Base-by-base conservation (phyloP, 345 rosid species). In the Sisymbrium altissimum region DNA sequence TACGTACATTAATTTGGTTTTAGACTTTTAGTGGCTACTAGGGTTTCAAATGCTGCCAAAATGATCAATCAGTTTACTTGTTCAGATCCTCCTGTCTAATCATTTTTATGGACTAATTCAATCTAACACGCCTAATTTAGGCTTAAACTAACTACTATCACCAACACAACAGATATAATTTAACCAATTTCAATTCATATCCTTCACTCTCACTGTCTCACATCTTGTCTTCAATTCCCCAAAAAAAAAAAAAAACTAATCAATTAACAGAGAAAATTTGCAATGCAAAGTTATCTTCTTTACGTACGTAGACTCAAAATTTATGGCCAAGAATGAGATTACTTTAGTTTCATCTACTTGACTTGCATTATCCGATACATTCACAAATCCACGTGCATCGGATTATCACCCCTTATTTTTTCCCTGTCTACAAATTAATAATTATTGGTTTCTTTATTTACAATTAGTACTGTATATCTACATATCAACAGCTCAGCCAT, bases 81-180 rank as follows among this genome's bases (percentile, higher is more conserved):
- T 57, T 73, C 45, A 36, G 39, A 46, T 18, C 10, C 19, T 15
- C 33, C 10, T 30, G 15, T 66, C 44, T 27, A 45, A 57, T 72
- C 32, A 30, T 18, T 18, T 52, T 58, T 58, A 38, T 64, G 64
- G 44, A 33, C 49, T 38, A 66, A 9, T 57, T 35, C 1, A 69
- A 15, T 62, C 11, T 52, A 23, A 43, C 13, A 60, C 11, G 60
- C 76, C 76, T 76, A 64, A 76, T 14, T 76, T 70, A 76, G 80
- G 76, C 60, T 76, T 39, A 46, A 45, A 36, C 54, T 70, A 70
- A 45, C 71, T 46, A 63, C 64, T 19, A 41, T 70, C 36, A 70
- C 76, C 76, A 64, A 64, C 75, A 18, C 70, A n/a, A 70, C 12
- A 36, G n/a, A n/a, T n/a, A n/a, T n/a, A n/a, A n/a, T n/a, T n/a